These are phyloP conservation scores for Erucastrum elatum DNA, from an alignment of 345 rosid genomes.

Conservation along the genomic window DNA sequence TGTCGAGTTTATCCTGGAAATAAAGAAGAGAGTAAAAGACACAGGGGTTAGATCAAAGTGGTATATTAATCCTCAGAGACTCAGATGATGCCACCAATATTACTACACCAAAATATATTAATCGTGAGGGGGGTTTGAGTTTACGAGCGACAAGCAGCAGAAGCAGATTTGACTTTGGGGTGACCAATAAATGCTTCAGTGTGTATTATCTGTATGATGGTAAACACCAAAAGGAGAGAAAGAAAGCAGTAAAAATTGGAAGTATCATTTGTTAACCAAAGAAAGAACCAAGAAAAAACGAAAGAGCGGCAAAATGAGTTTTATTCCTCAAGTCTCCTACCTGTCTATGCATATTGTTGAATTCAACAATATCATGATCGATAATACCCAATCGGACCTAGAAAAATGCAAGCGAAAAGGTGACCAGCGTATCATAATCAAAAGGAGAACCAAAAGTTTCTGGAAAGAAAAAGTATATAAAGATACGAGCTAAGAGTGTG, in stretches of 20 bases:
- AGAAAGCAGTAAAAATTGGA: background rate
- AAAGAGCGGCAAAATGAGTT: constrained; percentile 2
- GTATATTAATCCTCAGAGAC: background rate
- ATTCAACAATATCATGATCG: constrained; percentile 93
- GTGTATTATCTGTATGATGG: constrained; percentile 69
- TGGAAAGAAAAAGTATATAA: no score
- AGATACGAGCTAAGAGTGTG: background rate
- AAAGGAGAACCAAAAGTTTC: no score
- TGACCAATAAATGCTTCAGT: constrained; percentile 89
- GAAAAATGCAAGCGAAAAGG: constrained; percentile 1
- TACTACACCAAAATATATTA: background rate
- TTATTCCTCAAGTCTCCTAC: constrained; percentile 39
- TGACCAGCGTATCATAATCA: background rate
- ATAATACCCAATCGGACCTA: constrained; percentile 88
- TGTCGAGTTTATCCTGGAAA: constrained; percentile 72
- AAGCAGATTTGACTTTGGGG: constrained; percentile 89
- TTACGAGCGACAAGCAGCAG: constrained; percentile 82
- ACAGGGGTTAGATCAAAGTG: background rate
- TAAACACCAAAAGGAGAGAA: background rate
- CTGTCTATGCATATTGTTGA: constrained; percentile 98
- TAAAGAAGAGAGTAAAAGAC: no score
- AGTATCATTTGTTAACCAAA: background rate
- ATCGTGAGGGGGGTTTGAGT: constrained; percentile 21
- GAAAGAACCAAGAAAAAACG: background rate
- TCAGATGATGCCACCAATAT: no score